Evolutionary conservation across 768 basidiomycete genomes (phyloP).

Genomic region (Mycena rebaudengoi): DNA sequence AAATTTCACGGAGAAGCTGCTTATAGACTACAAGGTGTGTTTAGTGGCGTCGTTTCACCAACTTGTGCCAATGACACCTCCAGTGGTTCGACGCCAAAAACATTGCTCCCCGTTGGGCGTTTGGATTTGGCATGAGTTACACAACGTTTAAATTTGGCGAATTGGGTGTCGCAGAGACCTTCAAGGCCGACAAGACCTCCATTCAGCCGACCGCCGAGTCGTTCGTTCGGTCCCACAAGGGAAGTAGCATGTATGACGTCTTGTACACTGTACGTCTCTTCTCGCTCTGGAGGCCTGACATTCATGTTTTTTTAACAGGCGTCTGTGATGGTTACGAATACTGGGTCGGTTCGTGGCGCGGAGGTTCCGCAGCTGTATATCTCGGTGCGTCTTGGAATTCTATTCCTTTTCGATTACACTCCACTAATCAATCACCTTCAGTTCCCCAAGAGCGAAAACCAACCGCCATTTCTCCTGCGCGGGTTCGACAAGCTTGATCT

Average conservation of each 20-base stretch:
- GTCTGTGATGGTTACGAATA: constrained; percentile 4
- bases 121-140: constrained; percentile 14
- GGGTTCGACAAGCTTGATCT: constrained; percentile 19
- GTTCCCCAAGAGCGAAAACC: constrained; percentile 12
- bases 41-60: background rate
- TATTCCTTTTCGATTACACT: background rate
- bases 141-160: constrained; percentile 12
- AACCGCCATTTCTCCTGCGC: constrained; percentile 9
- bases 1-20: constrained; percentile 16
- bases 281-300: background rate
- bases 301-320: background rate
- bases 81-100: constrained; percentile 22
- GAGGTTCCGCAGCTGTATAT: constrained; percentile 16
- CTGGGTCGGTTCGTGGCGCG: constrained; percentile 2
- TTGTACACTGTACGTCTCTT: constrained; percentile 9
- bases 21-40: constrained; percentile 13
- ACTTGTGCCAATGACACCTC: background rate
- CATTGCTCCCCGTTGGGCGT: constrained; percentile 15
- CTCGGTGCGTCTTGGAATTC: background rate
- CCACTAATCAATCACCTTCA: background rate
- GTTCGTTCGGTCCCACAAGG: background rate
- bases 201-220: constrained; percentile 13
- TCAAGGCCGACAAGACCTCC: constrained; percentile 9
- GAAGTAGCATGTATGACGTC: constrained; percentile 14
- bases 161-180: background rate